Conservation (phyloP, 2,329 filamentous ascomycete genomes). For the Xylariomycetidae sp. region DNA sequence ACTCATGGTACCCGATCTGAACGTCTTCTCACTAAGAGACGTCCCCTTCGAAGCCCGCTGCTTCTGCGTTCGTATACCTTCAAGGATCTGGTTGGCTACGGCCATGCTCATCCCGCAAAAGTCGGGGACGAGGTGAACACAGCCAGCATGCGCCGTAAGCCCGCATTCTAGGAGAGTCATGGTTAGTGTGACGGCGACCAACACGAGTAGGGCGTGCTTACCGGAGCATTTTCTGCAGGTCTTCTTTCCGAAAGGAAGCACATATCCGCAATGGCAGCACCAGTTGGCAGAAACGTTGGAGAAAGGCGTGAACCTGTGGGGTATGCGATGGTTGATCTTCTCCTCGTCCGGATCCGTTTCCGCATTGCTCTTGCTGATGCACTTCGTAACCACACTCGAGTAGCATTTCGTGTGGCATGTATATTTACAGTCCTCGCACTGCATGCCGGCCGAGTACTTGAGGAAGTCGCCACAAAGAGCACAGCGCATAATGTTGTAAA, state of each 20-base stretch:
- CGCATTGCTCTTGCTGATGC: conserved; percentile 98
- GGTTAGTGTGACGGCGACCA: too few species aligned
- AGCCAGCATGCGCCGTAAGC: conserved; percentile 85
- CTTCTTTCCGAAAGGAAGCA: conserved; percentile 89
- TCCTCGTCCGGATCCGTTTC: conserved; percentile 98
- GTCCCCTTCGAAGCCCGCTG: conserved; percentile 55
- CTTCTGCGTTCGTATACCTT: conserved; percentile 77
- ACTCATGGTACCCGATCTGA: conserved; percentile 49
- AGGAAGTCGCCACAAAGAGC: conserved; percentile 96
- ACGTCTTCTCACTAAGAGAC: conserved; percentile 58
- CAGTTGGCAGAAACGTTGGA: conserved; percentile 97
- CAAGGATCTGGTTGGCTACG: conserved; percentile 86
- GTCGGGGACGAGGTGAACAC: conserved; percentile 92
- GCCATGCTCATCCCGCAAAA: conserved; percentile 99
- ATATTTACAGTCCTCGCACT: conserved; percentile 99
- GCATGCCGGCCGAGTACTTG: conserved; percentile 98
- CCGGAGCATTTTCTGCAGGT: conserved; percentile 88
- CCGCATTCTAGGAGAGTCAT: conserved; percentile 65
- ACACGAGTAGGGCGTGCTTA: too few species aligned
- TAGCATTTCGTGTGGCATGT: conserved; percentile 99
- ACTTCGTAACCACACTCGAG: conserved; percentile 93
- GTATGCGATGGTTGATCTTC: conserved; percentile 99
- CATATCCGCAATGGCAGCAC: conserved; percentile 98
- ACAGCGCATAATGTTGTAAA: conserved; percentile 99
- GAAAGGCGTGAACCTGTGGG: conserved; percentile 93